phyloP scores from a whole-genome alignment of 2,329 filamentous ascomycete species.

The Neonectria faginata region DNA sequence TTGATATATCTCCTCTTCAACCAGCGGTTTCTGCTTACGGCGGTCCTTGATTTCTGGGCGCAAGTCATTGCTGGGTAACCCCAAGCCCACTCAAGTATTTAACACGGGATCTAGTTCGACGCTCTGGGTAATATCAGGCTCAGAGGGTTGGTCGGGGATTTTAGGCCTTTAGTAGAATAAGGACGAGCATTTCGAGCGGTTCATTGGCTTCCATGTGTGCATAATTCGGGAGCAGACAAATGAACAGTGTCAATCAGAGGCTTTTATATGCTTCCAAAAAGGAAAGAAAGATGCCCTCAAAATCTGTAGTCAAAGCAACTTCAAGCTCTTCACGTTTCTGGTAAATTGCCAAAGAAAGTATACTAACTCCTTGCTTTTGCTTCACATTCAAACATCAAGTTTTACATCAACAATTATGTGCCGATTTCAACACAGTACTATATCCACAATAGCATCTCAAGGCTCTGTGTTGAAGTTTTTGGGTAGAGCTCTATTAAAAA shows the following conservation, averaged over 20 bases:
- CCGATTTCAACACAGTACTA: not conserved
- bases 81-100: not conserved
- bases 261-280: not conserved
- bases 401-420: not conserved
- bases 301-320: not conserved
- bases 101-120: not conserved
- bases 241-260: conserved; percentile 1
- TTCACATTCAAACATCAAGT: not conserved
- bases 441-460: too few relatives aligned
- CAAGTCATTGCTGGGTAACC: too few relatives aligned
- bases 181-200: conserved; percentile 5
- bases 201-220: conserved; percentile 1
- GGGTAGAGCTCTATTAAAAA: too few relatives aligned
- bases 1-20: not conserved
- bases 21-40: not conserved
- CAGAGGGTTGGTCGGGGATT: conserved; percentile 5
- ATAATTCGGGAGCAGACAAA: not conserved
- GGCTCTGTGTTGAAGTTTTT: too few relatives aligned
- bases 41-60: not conserved
- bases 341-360: not conserved
- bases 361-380: not conserved
- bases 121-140: conserved; percentile 8
- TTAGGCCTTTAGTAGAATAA: conserved; percentile 15
- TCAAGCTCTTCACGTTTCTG: not conserved
- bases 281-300: not conserved